Conservation (phyloP, 2,329 filamentous ascomycete species). For the Monilinia fructigena region DNA sequence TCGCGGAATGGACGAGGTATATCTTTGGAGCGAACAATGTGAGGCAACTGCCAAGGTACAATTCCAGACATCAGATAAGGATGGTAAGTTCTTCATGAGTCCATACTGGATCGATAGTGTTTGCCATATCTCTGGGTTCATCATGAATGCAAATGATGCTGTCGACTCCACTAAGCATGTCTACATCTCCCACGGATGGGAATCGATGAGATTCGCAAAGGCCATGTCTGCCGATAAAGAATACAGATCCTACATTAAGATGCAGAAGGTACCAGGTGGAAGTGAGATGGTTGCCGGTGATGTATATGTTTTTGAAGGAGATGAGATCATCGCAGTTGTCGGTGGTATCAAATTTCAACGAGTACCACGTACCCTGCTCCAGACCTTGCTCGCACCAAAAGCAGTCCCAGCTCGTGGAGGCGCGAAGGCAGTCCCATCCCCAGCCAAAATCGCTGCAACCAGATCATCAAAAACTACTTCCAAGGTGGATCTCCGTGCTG, state of each 20-base stretch:
- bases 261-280: slow-evolving; percentile 39
- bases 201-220: slow-evolving; percentile 32
- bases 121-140: slow-evolving; percentile 60
- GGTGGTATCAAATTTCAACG: slow-evolving; percentile 34
- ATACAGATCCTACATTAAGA: slow-evolving; percentile 34
- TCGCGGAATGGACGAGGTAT: slow-evolving; percentile 56
- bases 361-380: slow-evolving; percentile 22
- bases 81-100: slow-evolving; percentile 54
- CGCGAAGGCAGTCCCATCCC: not conserved
- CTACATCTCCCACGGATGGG: slow-evolving; percentile 37
- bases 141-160: slow-evolving; percentile 53
- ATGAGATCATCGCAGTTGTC: slow-evolving; percentile 41
- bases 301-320: slow-evolving; percentile 42
- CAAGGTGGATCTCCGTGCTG: not conserved
- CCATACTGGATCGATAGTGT: slow-evolving; percentile 61
- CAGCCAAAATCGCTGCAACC: not conserved
- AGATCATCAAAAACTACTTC: not conserved
- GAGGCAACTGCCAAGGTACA: slow-evolving; percentile 46
- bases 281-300: slow-evolving; percentile 40
- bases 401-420: not conserved
- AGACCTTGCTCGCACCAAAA: slow-evolving; percentile 24
- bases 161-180: slow-evolving; percentile 33
- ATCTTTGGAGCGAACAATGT: slow-evolving; percentile 49
- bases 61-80: slow-evolving; percentile 49
- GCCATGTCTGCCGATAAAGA: slow-evolving; percentile 28